Evolutionary conservation across 129 eudicot genomes (phyloP), one percentile per base, ranked within the genome.

Genomic region (Calendula officinalis): DNA sequence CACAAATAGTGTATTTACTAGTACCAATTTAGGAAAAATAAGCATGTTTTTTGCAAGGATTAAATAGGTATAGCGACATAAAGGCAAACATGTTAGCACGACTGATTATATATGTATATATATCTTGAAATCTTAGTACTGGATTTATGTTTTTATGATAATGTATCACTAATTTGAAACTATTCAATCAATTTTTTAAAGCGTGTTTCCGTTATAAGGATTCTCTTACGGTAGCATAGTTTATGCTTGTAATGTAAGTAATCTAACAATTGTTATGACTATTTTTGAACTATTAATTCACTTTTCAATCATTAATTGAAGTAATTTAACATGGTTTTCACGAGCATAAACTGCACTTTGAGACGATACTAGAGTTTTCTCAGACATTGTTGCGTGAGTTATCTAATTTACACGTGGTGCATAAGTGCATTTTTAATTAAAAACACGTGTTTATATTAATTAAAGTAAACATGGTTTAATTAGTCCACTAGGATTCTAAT

Each of bases 381-480:
- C 5, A 13, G 15, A 6, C 27, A 49, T 14, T 49, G 8, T 16
- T 33, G 12, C 30, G 6, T 35, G 30, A 32, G 43, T 5, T 16
- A 55, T 9, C 50, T 41, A 41, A 17, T 40, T 41, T 60, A 22
- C 48, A 60, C 16, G 46, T 60, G 50, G 66, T 60, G 3, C 35
- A 13, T 59, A 40, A 37, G 66, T 60, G 3, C 35, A 13, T 59
- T 38, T 5, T 8, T 15, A 22, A 22, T 22, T 42, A 40, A 8
- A 42, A 60, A 60, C 51, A 60, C 41, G 66, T 60, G 37, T 38
- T 60, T 59, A 13, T 16, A 10, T 59, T 38, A 39, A 3, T 65
- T 15, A 37, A 27, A 34, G 35, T 22, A 56, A 56, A 8, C 41
- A 15, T 43, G 22, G 56, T 56, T 43, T 65, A 44, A 56, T 42